Conservation (phyloP, 2,329 filamentous ascomycete genomes). For the Macrophomina pseudophaseolina region DNA sequence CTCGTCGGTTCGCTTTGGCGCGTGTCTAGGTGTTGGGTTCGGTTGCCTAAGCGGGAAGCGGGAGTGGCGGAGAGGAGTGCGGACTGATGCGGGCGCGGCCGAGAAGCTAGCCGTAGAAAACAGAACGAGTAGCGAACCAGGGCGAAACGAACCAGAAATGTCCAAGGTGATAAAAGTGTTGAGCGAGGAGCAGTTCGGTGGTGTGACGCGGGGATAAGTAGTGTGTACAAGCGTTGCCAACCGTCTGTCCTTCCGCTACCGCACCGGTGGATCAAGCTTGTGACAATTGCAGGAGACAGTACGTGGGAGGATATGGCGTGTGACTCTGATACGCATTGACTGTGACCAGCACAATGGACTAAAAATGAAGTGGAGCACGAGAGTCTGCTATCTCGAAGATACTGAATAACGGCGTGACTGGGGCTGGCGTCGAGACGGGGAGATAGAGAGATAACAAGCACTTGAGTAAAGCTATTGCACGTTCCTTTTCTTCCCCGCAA, state of each 20-base stretch:
- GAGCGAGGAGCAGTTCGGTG: not conserved
- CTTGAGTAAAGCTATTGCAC: not conserved
- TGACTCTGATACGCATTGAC: slow-evolving; percentile 2
- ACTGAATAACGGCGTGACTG: not conserved
- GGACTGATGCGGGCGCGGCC: not conserved
- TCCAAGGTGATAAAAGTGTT: not conserved
- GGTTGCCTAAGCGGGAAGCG: slow-evolving; percentile 19
- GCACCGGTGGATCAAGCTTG: not conserved
- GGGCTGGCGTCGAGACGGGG: not conserved
- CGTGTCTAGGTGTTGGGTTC: slow-evolving; percentile 4
- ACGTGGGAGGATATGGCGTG: not conserved
- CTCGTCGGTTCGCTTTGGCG: not conserved
- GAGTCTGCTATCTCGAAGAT: not conserved
- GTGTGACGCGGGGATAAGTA: not conserved
- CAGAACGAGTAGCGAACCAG: not conserved
- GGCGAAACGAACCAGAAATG: not conserved
- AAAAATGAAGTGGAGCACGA: not conserved
- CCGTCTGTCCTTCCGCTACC: not conserved
- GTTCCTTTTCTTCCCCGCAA: not conserved
- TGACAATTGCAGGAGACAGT: not conserved
- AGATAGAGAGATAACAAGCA: slow-evolving; percentile 13
- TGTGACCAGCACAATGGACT: slow-evolving; percentile 14
- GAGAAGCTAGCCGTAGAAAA: too few species aligned
- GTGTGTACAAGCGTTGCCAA: not conserved
- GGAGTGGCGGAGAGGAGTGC: not conserved